Evolutionary conservation across 2,329 filamentous ascomycete genomes (phyloP), one percentile per base, ranked within the genome.

Genomic region (Parastagonospora nodorum): DNA sequence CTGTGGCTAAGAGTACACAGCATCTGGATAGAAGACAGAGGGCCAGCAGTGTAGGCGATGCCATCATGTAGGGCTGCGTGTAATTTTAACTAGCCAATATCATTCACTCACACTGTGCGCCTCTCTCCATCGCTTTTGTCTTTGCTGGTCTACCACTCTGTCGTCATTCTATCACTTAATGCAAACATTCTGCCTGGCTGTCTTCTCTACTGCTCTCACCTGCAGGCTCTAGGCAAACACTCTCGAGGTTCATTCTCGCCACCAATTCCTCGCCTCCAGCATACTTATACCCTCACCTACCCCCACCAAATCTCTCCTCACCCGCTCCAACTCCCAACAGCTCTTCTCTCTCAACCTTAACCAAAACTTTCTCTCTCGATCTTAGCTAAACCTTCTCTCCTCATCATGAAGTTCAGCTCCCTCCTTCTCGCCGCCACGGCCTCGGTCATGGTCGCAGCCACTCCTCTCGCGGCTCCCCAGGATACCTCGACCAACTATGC

Each of bases 21-120:
- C 41, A 53, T n/a, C 8, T 11, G 42, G 55, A 49, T 38, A 62
- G 58, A 44, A 66, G 57, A 28, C 41, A 45, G 8, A 55, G 69
- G 31, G 67, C 69, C 11, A 63, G 63, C 35, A 72, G 69, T 39
- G 63, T 71, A 53, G 69, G 66, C 1, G 62, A 61, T 2, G 55
- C 50, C 8, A 40, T 36, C 24, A 28, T 45, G 15, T 51, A 12
- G 27, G 12, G 32, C 15, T 24, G 7, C 15, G 10, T 24, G 9
- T 12, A 24, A 5, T 39, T 24, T 4, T 39, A 4, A 32, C n/a
- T 4, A 32, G 30, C 10, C 10, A 32, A 11, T 32, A n/a, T 10
- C 30, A 32, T 32, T 32, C 30, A 32, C 30, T 39, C 16, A 24
- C 12, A 10, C 5, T 36, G 14, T 36, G 33, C 33, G n/a, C 14